Evolutionary conservation across 164 flowering plant species (phyloP), one percentile per base, ranked within the genome.

Genomic region (Aristolochia californica): DNA sequence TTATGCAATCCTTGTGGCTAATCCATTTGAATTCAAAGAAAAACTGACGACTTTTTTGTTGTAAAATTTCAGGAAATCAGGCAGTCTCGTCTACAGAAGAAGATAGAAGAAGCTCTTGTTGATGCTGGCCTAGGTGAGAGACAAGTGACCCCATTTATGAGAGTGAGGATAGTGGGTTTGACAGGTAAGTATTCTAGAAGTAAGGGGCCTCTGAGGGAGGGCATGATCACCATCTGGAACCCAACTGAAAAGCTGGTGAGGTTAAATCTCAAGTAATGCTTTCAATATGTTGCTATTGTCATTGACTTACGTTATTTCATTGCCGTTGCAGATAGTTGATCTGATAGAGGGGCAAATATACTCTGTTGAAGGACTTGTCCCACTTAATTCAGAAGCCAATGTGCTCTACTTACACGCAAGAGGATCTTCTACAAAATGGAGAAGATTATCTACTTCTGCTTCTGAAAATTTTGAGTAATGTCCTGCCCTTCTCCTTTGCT

Each of bases 171-270:
- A 34, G 81, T 79, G 62, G 88, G 97, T 7, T 65, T 89, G 60
- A 78, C 69, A 22, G 64, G 62, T 51, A 77, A 71, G 68, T 43
- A 60, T 44, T 59, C 50, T 64, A 34, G 60, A 26, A 68, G 66
- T 61, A 69, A 75, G 43, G 50, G 26, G 21, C 43, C 43, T 40
- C 60, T 58, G 15, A 74, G 66, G 68, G 80, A 78, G 62, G 96
- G 89, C 28, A 62, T 88, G 55, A 71, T 88, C 49, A 85, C 93
- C 34, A 78, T 88, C 45, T 85, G 98, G 96, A 83, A 77, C 59
- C 98, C 98, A 43, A 80, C 88, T 27, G 91, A 84, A 64, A 81
- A 79, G 68, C 96, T 88, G 96, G 98, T 88, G 49, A 62, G 40
- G 56, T 58, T 26, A 34, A 55, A 12, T 13, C 27, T 23, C 43